Evolutionary conservation across 1,284 basidiomycete genomes (phyloP), one percentile per base, ranked within the genome.

Genomic region (Cystobasidiaceae sp.): DNA sequence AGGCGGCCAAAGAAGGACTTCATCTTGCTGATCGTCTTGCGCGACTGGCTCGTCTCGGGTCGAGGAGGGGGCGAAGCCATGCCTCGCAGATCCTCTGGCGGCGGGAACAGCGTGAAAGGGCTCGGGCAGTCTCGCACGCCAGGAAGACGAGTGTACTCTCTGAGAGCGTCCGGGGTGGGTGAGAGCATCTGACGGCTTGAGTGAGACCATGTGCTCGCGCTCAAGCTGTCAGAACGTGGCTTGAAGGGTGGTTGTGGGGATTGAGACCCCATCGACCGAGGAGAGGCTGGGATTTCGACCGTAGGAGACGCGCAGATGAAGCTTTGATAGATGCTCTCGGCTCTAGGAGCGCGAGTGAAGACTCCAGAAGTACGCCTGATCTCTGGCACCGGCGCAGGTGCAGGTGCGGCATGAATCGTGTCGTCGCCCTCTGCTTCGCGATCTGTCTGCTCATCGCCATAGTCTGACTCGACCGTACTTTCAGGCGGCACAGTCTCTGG

Each of bases 301-400:
- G 28, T 46, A 17, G 61, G 61, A 2, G 61, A 45, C 45, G 61
- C 34, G 51, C 61, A 64, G 27, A 64, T 64, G 51, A 64, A 64
- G 52, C 61, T 64, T 34, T 64, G 61, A 32, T 64, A 64, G 61
- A 64, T 64, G 43, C 52, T 64, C 23, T 64, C 61, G 19, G 61
- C 61, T 6, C 61, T 39, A 28, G 61, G 61, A 23, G 61, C 21
- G 6, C 61, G 50, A 25, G 39, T 55, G 51, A 64, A 64, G 17
- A 56, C 61, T 11, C 33, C 61, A 5, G 51, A 55, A 25, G 43
- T 64, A n/a, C 52, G 27, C 30, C 61, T 45, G 30, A 64, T 51
- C 25, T 62, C 54, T 4, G 56, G 56, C 4, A 49, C n/a, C n/a
- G n/a, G n/a, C n/a, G n/a, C n/a, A n/a, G n/a, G n/a, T n/a, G n/a